Base-by-base conservation (phyloP, 495 filamentous ascomycete species). In the Penicillium bovifimosum region DNA sequence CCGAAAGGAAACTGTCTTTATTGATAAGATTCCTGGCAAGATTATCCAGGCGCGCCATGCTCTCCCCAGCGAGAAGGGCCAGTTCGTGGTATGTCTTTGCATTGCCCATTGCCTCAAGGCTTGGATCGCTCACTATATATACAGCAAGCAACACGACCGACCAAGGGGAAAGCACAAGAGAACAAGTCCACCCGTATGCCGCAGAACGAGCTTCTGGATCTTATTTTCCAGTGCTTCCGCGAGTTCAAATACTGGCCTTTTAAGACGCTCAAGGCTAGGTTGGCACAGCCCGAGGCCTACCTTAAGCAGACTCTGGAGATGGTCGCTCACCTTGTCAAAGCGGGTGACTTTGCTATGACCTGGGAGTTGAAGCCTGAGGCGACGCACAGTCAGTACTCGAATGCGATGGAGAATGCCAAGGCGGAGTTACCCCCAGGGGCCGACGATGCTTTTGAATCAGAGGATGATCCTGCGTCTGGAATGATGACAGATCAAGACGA, bases 211-310 rank as follows among this genome's bases (percentile, higher is more conserved):
- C 83, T 98, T 33, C 69, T 95, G 70, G 90, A 96, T 66, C 73
- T 74, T 36, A 83, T 98, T 52, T 90, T 89, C 73, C 66, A 74
- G 13, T 87, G 83, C 62, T 98, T 97, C 80, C 79, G 83, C 29
- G 69, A 83, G 45, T 95, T 86, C 75, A 81, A 80, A 47, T 96
- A 91, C 69, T 97, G 92, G 92, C 80, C 86, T 14, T 86, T 97
- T 74, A 91, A 87, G 60, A 80, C 81, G 0, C 80, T 98, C 56
- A 86, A 87, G 53, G 72, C 77, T 17, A 68, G 74, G 54, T 77
- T 91, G 29, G 74, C 80, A 44, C 93, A 98, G 72, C 93, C 93
- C 0, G 93, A 98, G 64, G 85, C 86, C 5, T 98, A 90, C 66
- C 82, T 98, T 42, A 90, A 90, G 53, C 81, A 95, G 66, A 85